These are phyloP conservation scores for Pisolithus orientalis DNA, from an alignment of 768 basidiomycete genomes.

Conservation along the genomic window DNA sequence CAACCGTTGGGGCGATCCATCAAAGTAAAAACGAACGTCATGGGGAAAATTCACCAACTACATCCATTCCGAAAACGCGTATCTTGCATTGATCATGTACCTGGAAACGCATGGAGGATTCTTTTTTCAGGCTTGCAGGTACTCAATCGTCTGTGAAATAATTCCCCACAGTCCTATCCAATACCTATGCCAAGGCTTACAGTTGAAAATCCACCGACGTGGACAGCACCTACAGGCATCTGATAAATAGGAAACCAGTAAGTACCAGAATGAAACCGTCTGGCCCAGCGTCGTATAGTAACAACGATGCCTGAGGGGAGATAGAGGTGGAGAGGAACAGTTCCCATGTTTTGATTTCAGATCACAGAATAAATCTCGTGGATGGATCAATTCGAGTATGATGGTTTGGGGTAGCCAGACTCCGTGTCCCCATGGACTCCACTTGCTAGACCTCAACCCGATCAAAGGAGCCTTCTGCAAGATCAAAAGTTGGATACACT, in stretches of 20 bases:
- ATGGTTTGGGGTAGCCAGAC: conserved; percentile 3
- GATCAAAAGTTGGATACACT: no score
- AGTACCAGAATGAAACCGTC: conserved; percentile 22
- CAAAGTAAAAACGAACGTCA: no score
- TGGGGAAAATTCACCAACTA: not conserved
- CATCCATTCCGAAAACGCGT: no score
- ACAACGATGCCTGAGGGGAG: conserved; percentile 16
- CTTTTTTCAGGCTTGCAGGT: not conserved
- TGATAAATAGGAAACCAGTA: conserved; percentile 15
- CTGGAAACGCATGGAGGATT: not conserved
- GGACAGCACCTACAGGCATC: conserved; percentile 15
- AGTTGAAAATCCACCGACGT: conserved; percentile 24
- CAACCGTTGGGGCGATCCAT: no score
- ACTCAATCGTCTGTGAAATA: conserved; percentile 1
- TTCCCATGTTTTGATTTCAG: not conserved
- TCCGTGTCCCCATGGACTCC: not conserved
- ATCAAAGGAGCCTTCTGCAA: no score
- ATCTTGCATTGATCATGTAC: not conserved
- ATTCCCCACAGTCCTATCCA: conserved; percentile 22
- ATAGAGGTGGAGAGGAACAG: not conserved
- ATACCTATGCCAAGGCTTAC: conserved; percentile 14
- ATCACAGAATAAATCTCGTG: conserved; percentile 1
- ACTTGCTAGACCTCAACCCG: no score
- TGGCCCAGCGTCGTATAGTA: conserved; percentile 22
- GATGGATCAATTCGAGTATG: conserved; percentile 13